Evolutionary conservation across 2,329 filamentous ascomycete species (phyloP).

Genomic region (Aureobasidium sp.): DNA sequence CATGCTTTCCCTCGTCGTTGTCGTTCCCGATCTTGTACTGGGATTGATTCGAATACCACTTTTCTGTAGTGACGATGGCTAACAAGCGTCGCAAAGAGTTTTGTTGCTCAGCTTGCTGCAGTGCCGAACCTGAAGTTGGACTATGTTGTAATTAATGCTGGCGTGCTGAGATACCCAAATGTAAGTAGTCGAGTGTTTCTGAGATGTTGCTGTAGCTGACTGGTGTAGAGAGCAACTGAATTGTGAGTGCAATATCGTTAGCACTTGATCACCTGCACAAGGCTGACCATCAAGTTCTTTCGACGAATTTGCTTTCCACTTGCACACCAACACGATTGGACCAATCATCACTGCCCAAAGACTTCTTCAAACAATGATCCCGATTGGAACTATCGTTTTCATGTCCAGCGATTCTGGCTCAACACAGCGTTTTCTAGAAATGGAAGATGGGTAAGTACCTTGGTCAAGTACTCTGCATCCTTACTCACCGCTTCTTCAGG

Average conservation of each 20-base stretch:
- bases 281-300: conserved; percentile 38
- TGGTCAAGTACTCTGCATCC: background rate
- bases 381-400: conserved; percentile 47
- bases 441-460: conserved; percentile 43
- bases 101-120: conserved; percentile 34
- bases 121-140: conserved; percentile 43
- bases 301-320: conserved; percentile 47
- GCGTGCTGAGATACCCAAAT: conserved; percentile 51
- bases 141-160: conserved; percentile 52
- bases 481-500: conserved; percentile 17
- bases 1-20: background rate
- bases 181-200: conserved; percentile 32
- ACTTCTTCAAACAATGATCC: conserved; percentile 41
- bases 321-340: conserved; percentile 53
- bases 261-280: background rate
- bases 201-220: background rate
- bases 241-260: conserved; percentile 32
- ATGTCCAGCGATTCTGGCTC: conserved; percentile 54
- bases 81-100: conserved; percentile 31
- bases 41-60: background rate
- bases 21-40: background rate
- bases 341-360: conserved; percentile 52
- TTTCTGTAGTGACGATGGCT: background rate
- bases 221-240: conserved; percentile 43
- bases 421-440: conserved; percentile 43